Base-by-base conservation (phyloP, 2,329 filamentous ascomycete genomes). In the Tolypocladium cylindrosporum region DNA sequence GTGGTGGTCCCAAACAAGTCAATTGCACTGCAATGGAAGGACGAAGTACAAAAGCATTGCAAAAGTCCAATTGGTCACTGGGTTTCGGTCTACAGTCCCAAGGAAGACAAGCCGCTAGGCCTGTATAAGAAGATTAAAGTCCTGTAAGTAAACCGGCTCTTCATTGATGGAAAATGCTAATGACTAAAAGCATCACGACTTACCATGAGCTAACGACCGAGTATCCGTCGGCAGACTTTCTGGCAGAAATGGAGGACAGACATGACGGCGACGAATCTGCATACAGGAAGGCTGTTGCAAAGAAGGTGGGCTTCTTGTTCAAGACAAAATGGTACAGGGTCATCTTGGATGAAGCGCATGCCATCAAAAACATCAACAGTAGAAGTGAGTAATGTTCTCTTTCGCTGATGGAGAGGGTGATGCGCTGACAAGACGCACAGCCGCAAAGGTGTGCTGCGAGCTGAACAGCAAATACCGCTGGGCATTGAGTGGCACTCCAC, bases 281-380 rank as follows among this genome's bases (percentile, higher is more conserved):
- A 0, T 76, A 65, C 7, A 63, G 68, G 1, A 60, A 65, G 0
- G 54, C 71, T 0, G 65, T 74, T 4, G 75, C 81, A 74, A n/a
- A 80, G 83, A 0, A 53, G 0, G 2, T 39, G 0, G 63, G 66
- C 0, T 0, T 0, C 0, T 34, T 72, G 0, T 68, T 66, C 37
- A 7, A 73, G 0, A 63, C 76, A 4, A 66, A 71, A 0, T 83
- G 76, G 71, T 75, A 79, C 45, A 70, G 84, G 1, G 60, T 86
- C 4, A 74, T 85, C 1, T 68, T 85, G 0, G 83, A 86, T 52
- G 83, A 86, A 62, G 81, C 77, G 0, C 82, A 85, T 55, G 63
- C 63, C 0, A 82, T 86, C 60, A 84, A 84, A 60, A 84, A 82
- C 37, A 68, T 74, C 7, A 58, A 58, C 0, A 66, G 69, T 0